phyloP scores from a whole-genome alignment of 2,329 filamentous ascomycete species.

The Epicoccum nigrum region DNA sequence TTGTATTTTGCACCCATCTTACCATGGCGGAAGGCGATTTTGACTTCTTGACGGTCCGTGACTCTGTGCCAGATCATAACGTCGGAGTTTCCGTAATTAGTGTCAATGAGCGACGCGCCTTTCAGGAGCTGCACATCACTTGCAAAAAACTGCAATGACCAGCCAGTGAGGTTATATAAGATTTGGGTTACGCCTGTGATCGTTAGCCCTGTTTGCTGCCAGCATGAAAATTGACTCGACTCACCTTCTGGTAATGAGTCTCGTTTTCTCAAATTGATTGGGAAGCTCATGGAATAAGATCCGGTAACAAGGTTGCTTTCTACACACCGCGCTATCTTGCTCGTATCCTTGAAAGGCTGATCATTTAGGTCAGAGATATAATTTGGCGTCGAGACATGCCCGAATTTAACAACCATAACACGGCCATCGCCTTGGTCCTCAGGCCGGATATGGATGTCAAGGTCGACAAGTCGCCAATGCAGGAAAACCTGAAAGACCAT shows the following conservation, averaged over 20 bases:
- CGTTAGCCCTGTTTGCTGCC: background rate
- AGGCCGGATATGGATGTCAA: background rate
- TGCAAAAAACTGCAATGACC: conserved; percentile 16
- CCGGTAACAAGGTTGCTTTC: background rate
- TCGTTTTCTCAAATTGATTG: background rate
- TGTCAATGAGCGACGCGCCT: background rate
- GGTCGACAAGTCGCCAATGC: background rate
- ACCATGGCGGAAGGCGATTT: conserved; percentile 13
- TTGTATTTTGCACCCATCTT: background rate
- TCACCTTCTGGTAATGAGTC: background rate
- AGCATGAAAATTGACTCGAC: background rate
- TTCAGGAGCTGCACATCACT: background rate
- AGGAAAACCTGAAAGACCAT: background rate
- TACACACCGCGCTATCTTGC: background rate
- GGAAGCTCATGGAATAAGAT: background rate
- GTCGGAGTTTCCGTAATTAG: conserved; percentile 15
- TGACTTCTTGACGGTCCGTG: background rate
- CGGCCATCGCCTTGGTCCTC: background rate
- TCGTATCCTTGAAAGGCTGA: background rate
- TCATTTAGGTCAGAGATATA: background rate
- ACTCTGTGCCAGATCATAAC: conserved; percentile 15
- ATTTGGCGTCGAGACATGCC: background rate
- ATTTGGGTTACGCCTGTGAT: background rate
- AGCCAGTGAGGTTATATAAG: conserved; percentile 12
- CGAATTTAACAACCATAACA: background rate